Conservation (phyloP, 495 filamentous ascomycete species). For the Xylaria castorea region DNA sequence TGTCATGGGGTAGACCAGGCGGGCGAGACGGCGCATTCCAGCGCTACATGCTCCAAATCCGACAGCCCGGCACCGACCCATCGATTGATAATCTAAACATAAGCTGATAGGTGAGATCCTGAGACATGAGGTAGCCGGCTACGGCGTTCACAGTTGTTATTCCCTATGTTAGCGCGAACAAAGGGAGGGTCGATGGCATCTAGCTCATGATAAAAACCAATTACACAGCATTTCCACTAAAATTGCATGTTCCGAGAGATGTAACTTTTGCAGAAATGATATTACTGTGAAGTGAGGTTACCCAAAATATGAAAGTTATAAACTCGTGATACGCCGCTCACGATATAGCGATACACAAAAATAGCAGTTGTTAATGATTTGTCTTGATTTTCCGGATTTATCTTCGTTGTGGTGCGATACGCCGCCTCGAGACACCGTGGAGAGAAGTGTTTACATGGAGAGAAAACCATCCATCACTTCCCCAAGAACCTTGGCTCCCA, state of each 20-base stretch:
- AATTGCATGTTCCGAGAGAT: neutral
- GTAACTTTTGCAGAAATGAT: neutral
- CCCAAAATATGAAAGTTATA: neutral
- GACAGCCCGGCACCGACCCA: neutral
- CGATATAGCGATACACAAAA: neutral
- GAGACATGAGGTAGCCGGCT: constrained; percentile 25
- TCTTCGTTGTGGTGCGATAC: constrained; percentile 14
- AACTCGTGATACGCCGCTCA: neutral
- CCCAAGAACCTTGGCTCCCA: neutral
- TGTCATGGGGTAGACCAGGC: constrained; percentile 20
- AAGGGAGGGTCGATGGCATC: neutral
- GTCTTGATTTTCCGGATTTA: neutral
- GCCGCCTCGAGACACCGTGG: neutral
- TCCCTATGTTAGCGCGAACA: neutral
- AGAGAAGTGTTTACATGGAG: constrained; percentile 16
- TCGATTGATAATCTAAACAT: neutral
- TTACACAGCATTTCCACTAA: neutral
- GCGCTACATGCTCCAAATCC: neutral
- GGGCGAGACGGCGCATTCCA: constrained; percentile 35
- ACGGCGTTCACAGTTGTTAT: neutral
- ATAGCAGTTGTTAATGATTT: neutral
- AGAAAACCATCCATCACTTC: constrained; percentile 5
- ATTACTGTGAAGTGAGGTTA: neutral
- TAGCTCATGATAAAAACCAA: neutral
- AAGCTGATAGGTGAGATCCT: neutral